A percentile compares a stretch with the other conserved stretches of the same genome.
These are phyloP conservation scores for Exophiala alcalophila DNA, from an alignment of 2,329 filamentous ascomycete genomes.

Conservation along the genomic window DNA sequence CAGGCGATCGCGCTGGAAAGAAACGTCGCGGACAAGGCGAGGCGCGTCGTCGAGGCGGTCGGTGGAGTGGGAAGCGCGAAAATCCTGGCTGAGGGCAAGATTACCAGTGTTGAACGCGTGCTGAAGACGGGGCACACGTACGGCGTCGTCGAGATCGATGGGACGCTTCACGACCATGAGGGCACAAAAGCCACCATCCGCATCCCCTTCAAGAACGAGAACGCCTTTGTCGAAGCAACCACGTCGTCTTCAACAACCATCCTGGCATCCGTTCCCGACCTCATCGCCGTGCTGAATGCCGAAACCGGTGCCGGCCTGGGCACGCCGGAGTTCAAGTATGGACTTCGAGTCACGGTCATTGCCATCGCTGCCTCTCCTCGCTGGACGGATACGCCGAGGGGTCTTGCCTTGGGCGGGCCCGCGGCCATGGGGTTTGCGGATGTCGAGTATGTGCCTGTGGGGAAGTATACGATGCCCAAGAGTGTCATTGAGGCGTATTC, in stretches of 20 bases:
- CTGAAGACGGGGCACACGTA: slow-evolving; percentile 53
- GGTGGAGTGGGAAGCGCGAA: slow-evolving; percentile 46
- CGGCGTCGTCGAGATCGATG: slow-evolving; percentile 58
- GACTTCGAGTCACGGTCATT: slow-evolving; percentile 49
- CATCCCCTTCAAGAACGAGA: slow-evolving; percentile 73
- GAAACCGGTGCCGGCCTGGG: slow-evolving; percentile 57
- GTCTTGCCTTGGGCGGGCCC: slow-evolving; percentile 52
- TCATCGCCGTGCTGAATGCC: slow-evolving; percentile 56
- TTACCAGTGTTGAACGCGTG: slow-evolving; percentile 55
- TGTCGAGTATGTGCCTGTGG: slow-evolving; percentile 24
- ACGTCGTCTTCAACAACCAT: slow-evolving; percentile 32
- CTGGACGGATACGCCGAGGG: slow-evolving; percentile 51
- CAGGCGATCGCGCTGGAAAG: slow-evolving; percentile 51
- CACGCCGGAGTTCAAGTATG: slow-evolving; percentile 54
- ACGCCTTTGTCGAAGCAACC: slow-evolving; percentile 36
- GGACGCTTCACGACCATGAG: slow-evolving; percentile 36
- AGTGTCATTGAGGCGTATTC: slow-evolving; percentile 33
- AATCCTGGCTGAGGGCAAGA: slow-evolving; percentile 63
- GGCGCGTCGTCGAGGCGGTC: slow-evolving; percentile 53
- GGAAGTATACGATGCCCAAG: slow-evolving; percentile 27
- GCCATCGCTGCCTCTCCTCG: slow-evolving; percentile 58
- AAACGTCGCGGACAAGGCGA: slow-evolving; percentile 51
- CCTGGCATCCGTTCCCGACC: slow-evolving; percentile 55
- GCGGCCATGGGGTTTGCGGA: slow-evolving; percentile 41
- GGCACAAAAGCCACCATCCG: slow-evolving; percentile 46